A percentile compares a stretch with the other conserved stretches of the same genome.
Conservation (phyloP, 495 filamentous ascomycete species). For the Ascobolus immersus region DNA sequence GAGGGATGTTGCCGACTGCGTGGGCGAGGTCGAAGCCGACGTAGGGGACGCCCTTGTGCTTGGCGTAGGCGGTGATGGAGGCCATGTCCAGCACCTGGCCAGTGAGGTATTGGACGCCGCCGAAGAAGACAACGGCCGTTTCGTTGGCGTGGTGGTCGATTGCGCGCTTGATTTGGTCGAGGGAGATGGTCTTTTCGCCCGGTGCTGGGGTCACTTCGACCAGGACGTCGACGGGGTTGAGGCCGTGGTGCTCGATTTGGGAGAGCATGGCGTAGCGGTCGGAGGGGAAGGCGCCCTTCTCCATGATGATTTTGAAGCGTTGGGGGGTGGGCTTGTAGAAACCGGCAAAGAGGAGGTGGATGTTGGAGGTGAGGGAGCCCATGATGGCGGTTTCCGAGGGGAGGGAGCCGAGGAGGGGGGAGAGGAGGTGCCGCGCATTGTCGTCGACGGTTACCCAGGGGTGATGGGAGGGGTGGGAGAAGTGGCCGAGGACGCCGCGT, state of each 20-base stretch:
- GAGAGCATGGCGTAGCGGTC: slow-evolving; percentile 88
- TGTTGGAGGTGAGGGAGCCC: slow-evolving; percentile 76
- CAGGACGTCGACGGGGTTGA: slow-evolving; percentile 43
- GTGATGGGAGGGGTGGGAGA: slow-evolving; percentile 51
- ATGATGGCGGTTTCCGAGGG: slow-evolving; percentile 69
- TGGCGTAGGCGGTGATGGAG: slow-evolving; percentile 59
- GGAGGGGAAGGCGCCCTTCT: slow-evolving; percentile 82
- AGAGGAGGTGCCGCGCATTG: slow-evolving; percentile 42
- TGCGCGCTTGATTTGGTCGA: slow-evolving; percentile 43
- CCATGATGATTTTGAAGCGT: slow-evolving; percentile 70
- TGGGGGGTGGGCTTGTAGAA: slow-evolving; percentile 54
- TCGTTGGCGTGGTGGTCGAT: slow-evolving; percentile 52
- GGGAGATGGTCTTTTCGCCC: slow-evolving; percentile 30
- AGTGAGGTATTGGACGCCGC: slow-evolving; percentile 85
- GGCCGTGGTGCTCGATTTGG: slow-evolving; percentile 55
- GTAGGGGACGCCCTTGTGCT: slow-evolving; percentile 43
- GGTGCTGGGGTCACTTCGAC: slow-evolving; percentile 43
- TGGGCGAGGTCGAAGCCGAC: slow-evolving; percentile 93
- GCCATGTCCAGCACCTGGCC: slow-evolving; percentile 76
- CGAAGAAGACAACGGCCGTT: slow-evolving; percentile 61
- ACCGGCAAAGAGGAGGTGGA: slow-evolving; percentile 73
- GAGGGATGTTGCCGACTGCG: slow-evolving; percentile 69
- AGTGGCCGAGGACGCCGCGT: slow-evolving; percentile 86
- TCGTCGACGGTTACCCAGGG: slow-evolving; percentile 62
- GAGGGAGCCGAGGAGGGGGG: slow-evolving; percentile 62